These are phyloP conservation scores for Clohesyomyces aquaticus DNA, from an alignment of 495 filamentous ascomycete species.

Conservation along the genomic window DNA sequence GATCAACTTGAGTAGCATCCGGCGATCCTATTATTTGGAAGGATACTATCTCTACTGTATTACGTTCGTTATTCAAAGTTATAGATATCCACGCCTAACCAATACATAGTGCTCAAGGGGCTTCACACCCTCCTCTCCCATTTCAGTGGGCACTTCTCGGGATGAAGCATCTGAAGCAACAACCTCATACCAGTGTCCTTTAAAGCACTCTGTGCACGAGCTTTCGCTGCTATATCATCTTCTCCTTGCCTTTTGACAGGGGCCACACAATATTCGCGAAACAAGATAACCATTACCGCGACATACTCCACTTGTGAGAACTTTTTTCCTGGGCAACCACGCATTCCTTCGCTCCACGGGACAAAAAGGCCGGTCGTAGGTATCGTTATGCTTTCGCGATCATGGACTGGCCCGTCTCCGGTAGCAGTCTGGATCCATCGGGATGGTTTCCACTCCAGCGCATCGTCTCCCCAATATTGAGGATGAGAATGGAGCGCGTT, in stretches of 20 bases:
- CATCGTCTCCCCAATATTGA: constrained; percentile 53
- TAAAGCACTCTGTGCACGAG: constrained; percentile 42
- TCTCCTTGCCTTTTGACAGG: constrained; percentile 43
- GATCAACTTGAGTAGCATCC: too few relatives aligned
- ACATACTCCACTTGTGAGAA: constrained; percentile 36
- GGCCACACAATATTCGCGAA: constrained; percentile 47
- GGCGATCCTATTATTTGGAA: too few relatives aligned
- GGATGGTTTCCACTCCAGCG: constrained; percentile 45
- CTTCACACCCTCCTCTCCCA: constrained; percentile 33
- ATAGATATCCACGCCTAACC: too few relatives aligned
- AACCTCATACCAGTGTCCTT: constrained; percentile 47
- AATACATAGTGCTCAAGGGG: too few relatives aligned
- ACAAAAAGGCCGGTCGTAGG: constrained; percentile 19
- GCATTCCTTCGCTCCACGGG: constrained; percentile 28
- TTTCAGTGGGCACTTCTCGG: constrained; percentile 40
- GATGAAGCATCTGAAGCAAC: constrained; percentile 51
- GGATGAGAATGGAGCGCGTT: constrained; percentile 51
- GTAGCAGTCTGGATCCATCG: constrained; percentile 38
- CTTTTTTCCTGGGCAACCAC: constrained; percentile 28
- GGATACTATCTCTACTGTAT: too few relatives aligned
- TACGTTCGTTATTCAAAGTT: too few relatives aligned
- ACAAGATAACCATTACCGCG: constrained; percentile 42
- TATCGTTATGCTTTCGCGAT: constrained; percentile 15
- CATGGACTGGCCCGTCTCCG: constrained; percentile 2
- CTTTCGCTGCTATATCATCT: constrained; percentile 42